phyloP scores from a whole-genome alignment of 106 monocot species.

The Amphibolis antarctica region DNA sequence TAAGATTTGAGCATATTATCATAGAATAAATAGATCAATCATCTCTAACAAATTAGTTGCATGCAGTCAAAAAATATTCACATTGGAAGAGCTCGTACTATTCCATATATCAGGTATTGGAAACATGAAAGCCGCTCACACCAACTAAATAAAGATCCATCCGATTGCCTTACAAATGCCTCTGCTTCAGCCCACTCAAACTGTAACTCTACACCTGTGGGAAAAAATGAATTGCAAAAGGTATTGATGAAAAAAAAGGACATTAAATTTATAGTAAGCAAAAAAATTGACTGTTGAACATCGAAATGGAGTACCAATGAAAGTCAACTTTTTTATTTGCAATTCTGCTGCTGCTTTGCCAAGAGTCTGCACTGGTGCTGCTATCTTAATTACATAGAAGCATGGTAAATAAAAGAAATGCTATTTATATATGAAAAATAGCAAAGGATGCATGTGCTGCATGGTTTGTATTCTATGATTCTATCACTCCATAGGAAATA shows the following conservation, averaged over 20 bases:
- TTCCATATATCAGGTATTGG: conserved; percentile 59
- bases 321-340: conserved; percentile 71
- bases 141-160: conserved; percentile 93
- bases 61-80: too few relatives aligned
- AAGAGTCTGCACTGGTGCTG: conserved; percentile 46
- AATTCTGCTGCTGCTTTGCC: conserved; percentile 72
- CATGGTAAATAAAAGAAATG: not conserved
- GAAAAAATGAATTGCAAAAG: not conserved
- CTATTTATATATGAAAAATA: not conserved
- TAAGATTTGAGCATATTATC: too few relatives aligned
- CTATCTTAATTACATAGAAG: conserved; percentile 29
- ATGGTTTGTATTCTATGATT: too few relatives aligned
- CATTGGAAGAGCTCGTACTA: conserved; percentile 27
- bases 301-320: conserved; percentile 40
- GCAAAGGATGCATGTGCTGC: too few relatives aligned
- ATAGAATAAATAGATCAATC: too few relatives aligned
- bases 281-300: not conserved
- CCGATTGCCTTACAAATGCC: conserved; percentile 81
- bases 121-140: conserved; percentile 64
- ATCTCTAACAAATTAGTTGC: too few relatives aligned
- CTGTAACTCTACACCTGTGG: conserved; percentile 62
- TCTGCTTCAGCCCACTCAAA: conserved; percentile 80
- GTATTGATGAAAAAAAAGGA: not conserved
- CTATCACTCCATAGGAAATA: too few relatives aligned
- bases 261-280: not conserved